phyloP scores from a whole-genome alignment of 1,139 yeast genomes.

The Pichia sp. region DNA sequence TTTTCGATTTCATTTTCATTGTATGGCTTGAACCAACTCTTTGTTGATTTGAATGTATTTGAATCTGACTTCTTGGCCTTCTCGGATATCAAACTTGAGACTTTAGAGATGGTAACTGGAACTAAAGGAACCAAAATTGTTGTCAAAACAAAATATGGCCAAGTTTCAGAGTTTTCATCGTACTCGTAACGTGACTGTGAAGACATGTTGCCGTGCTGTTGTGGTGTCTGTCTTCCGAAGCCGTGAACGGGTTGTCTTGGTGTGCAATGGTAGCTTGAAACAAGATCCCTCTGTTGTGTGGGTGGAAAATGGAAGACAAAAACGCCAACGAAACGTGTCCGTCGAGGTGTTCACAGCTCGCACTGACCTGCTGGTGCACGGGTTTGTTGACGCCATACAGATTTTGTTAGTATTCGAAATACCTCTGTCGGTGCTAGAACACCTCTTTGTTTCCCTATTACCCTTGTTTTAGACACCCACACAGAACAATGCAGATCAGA shows the following conservation, averaged over 20 bases:
- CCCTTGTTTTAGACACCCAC: no score
- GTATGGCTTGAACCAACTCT: slow-evolving; percentile 35
- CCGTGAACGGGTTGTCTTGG: no score
- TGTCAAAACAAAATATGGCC: slow-evolving; percentile 93
- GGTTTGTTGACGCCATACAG: no score
- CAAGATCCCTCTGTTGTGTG: no score
- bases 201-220: no score
- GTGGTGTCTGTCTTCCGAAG: no score
- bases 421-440: no score
- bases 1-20: slow-evolving; percentile 42
- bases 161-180: slow-evolving; percentile 90
- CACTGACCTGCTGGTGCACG: no score
- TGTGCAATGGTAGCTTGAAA: no score
- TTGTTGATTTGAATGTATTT: slow-evolving; percentile 14
- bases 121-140: slow-evolving; percentile 61
- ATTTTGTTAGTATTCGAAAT: no score
- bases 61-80: slow-evolving; percentile 7
- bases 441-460: no score
- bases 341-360: no score
- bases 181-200: slow-evolving; percentile 59
- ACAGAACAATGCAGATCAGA: slow-evolving; percentile 29
- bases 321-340: slow-evolving; percentile 5
- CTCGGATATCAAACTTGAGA: not conserved
- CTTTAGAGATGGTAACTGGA: slow-evolving; percentile 56
- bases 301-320: slow-evolving; percentile 2